These are phyloP conservation scores for Fraxinus latifolia DNA, from an alignment of 305 asterid species.

Conservation along the genomic window DNA sequence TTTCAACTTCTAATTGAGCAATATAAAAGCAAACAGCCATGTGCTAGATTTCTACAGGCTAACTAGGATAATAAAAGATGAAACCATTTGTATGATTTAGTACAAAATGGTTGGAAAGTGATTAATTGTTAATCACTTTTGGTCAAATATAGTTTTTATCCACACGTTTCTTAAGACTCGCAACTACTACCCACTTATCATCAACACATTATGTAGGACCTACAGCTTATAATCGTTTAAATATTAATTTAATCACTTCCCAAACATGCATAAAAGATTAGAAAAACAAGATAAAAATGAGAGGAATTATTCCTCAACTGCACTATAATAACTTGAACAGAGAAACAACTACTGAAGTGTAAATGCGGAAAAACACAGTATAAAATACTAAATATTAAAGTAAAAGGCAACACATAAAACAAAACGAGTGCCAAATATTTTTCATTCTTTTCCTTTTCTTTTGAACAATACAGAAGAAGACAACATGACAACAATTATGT, in stretches of 20 bases:
- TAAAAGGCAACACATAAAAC: not conserved
- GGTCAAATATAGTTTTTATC: not conserved
- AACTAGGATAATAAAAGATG: not conserved
- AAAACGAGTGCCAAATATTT: not conserved
- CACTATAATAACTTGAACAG: not conserved
- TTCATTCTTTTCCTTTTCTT: not conserved
- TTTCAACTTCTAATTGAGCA: not conserved
- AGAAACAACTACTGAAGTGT: not conserved
- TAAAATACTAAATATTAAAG: not conserved
- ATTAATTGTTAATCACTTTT: not conserved
- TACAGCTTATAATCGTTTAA: not conserved
- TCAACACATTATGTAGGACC: not conserved
- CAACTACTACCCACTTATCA: not conserved
- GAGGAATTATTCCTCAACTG: not conserved
- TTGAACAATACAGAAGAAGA: not conserved
- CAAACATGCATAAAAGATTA: not conserved
- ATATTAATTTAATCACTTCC: not conserved
- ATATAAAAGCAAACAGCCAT: not conserved
- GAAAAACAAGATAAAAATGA: not conserved
- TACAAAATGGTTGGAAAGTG: not conserved
- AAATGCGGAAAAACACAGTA: not conserved
- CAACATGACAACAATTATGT: not conserved
- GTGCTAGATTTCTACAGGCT: not conserved
- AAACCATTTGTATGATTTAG: not conserved
- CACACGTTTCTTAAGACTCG: not conserved